A percentile compares a stretch with the other conserved stretches of the same genome.
Conservation (phyloP, 306 rosid genomes). For the Parietaria judaica region DNA sequence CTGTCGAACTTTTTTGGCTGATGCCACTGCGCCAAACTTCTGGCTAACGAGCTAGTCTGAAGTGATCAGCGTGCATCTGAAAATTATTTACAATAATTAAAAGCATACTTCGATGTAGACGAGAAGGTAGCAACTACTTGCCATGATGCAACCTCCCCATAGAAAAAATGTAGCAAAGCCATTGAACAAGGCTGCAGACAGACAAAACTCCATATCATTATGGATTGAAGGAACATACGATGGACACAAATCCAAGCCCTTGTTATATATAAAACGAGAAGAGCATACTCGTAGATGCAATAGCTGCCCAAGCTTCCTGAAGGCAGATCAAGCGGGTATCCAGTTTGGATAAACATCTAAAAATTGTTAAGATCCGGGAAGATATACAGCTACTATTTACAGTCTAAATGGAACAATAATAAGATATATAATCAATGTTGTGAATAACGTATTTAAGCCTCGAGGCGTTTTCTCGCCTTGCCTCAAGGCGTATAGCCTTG, state of each 20-base stretch:
- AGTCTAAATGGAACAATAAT: background rate
- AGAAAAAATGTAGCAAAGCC: conserved; percentile 98
- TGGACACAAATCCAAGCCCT: too few relatives aligned
- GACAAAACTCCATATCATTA: background rate
- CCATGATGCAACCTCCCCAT: conserved; percentile 99
- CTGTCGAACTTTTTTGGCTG: conserved; percentile 74
- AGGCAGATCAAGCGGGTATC: conserved; percentile 97
- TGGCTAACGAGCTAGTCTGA: conserved; percentile 60
- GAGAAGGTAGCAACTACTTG: conserved; percentile 36
- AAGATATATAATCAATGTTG: too few relatives aligned
- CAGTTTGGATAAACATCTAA: conserved; percentile 99
- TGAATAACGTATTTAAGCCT: too few relatives aligned
- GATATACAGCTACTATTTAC: background rate
- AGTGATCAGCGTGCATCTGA: conserved; percentile 96
- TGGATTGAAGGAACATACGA: background rate
- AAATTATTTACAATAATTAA: conserved; percentile 29
- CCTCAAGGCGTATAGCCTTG: too few relatives aligned
- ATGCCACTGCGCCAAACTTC: conserved; percentile 48
- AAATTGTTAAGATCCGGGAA: conserved; percentile 4
- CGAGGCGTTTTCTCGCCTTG: too few relatives aligned
- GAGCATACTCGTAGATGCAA: conserved; percentile 84
- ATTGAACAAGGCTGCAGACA: conserved; percentile 91
- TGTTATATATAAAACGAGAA: background rate
- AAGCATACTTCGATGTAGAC: conserved; percentile 1
- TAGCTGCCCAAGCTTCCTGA: conserved; percentile 98